A percentile compares a stretch with the other conserved stretches of the same genome.
Conservation (phyloP, 73 alveolate genomes). For the Diophrys appendiculata region DNA sequence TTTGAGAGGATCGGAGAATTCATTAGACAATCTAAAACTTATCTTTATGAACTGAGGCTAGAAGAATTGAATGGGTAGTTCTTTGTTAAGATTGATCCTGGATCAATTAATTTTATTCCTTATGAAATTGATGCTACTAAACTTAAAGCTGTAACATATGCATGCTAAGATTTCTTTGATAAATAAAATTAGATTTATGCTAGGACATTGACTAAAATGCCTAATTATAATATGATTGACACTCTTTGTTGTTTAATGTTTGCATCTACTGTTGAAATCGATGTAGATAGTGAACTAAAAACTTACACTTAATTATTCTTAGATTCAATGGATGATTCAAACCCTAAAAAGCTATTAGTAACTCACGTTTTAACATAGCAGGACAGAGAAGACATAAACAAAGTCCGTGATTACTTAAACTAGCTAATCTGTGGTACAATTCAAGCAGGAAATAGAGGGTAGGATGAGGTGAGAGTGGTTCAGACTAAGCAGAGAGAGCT, state of each 20-base stretch:
- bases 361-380: background rate
- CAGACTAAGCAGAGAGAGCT: too few species aligned
- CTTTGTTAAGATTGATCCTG: slow-evolving; percentile 62
- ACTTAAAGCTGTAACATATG: slow-evolving; percentile 26
- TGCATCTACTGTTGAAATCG: slow-evolving; percentile 46
- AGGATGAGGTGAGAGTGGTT: too few species aligned
- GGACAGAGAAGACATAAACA: background rate
- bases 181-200: slow-evolving; percentile 53
- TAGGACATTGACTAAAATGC: slow-evolving; percentile 50
- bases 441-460: too few species aligned
- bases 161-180: slow-evolving; percentile 53
- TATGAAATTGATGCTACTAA: slow-evolving; percentile 38
- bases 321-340: background rate
- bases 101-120: slow-evolving; percentile 39
- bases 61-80: slow-evolving; percentile 40
- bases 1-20: background rate
- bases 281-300: background rate
- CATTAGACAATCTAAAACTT: slow-evolving; percentile 10
- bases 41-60: slow-evolving; percentile 50
- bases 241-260: slow-evolving; percentile 52
- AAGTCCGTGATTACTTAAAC: too few species aligned
- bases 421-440: too few species aligned
- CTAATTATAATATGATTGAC: slow-evolving; percentile 58
- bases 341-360: background rate
- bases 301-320: too few species aligned